A percentile compares a stretch with the other conserved stretches of the same genome.
Conservation (phyloP, 345 rosid species). For the Microthlaspi erraticum region DNA sequence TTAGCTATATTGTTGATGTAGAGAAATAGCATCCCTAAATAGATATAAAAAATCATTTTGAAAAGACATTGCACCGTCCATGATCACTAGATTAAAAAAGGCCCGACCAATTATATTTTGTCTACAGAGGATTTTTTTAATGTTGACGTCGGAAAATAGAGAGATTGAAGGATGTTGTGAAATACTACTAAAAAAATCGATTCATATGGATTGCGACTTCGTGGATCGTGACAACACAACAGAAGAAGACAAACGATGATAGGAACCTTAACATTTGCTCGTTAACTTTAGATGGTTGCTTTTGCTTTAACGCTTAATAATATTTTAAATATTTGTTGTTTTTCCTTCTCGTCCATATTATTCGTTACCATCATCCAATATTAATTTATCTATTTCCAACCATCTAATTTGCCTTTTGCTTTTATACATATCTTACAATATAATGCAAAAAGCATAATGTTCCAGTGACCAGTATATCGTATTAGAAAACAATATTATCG, state of each 20-base stretch:
- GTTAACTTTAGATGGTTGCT: constrained; percentile 18
- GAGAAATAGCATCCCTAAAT: too few relatives aligned
- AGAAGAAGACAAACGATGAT: constrained; percentile 30
- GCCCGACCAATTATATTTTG: constrained; percentile 14
- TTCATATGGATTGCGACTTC: constrained; percentile 14
- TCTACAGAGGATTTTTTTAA: background rate
- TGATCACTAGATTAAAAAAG: constrained; percentile 4
- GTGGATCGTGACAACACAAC: constrained; percentile 37
- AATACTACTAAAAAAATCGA: background rate
- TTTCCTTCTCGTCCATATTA: too few relatives aligned
- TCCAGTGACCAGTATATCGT: too few relatives aligned
- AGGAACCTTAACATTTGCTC: background rate
- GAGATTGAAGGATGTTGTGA: constrained; percentile 14
- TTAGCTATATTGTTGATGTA: too few relatives aligned
- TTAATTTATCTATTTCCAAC: background rate
- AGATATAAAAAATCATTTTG: background rate
- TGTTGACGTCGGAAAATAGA: background rate
- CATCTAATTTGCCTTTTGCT: background rate
- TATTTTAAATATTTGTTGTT: background rate
- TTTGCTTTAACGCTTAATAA: background rate
- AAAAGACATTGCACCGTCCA: constrained; percentile 39
- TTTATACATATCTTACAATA: background rate
- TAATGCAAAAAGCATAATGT: background rate
- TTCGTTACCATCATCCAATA: background rate
- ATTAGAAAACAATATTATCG: too few relatives aligned